A percentile compares a stretch with the other conserved stretches of the same genome.
These are phyloP conservation scores for Danielia oregonensis DNA, from an alignment of 805 yeast species.

Conservation along the genomic window DNA sequence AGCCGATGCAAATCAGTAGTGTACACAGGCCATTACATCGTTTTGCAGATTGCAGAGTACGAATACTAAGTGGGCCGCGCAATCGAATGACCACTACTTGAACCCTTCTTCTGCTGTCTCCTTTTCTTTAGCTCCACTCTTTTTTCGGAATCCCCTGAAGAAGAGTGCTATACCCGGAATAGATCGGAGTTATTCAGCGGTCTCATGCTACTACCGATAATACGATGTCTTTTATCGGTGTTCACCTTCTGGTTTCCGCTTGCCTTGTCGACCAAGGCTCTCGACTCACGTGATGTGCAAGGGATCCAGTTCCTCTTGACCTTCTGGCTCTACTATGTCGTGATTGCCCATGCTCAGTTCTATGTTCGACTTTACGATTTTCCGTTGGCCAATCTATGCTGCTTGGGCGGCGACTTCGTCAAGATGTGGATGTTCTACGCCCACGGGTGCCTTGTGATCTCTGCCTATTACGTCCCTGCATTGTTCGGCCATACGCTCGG, in stretches of 20 bases:
- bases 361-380: background rate
- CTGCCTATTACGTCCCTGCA: slow-evolving; percentile 7
- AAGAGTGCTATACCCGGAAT: too few relatives aligned
- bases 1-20: too few relatives aligned
- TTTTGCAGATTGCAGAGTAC: too few relatives aligned
- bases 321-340: slow-evolving; percentile 11
- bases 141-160: too few relatives aligned
- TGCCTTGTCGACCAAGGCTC: slow-evolving; percentile 9
- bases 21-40: too few relatives aligned
- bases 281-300: background rate
- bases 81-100: too few relatives aligned
- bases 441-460: slow-evolving; percentile 11
- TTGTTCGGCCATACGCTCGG: background rate
- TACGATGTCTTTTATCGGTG: slow-evolving; percentile 4
- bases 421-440: slow-evolving; percentile 14
- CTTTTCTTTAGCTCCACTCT: too few relatives aligned
- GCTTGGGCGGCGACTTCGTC: slow-evolving; percentile 4
- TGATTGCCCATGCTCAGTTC: slow-evolving; percentile 4
- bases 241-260: slow-evolving; percentile 13
- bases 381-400: slow-evolving; percentile 3
- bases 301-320: slow-evolving; percentile 9
- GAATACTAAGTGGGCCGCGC: too few relatives aligned
- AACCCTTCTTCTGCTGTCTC: too few relatives aligned
- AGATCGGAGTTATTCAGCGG: too few relatives aligned
- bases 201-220: too few relatives aligned